phyloP scores from a whole-genome alignment of 2,329 filamentous ascomycete species.

The Teratosphaeria nubilosa region DNA sequence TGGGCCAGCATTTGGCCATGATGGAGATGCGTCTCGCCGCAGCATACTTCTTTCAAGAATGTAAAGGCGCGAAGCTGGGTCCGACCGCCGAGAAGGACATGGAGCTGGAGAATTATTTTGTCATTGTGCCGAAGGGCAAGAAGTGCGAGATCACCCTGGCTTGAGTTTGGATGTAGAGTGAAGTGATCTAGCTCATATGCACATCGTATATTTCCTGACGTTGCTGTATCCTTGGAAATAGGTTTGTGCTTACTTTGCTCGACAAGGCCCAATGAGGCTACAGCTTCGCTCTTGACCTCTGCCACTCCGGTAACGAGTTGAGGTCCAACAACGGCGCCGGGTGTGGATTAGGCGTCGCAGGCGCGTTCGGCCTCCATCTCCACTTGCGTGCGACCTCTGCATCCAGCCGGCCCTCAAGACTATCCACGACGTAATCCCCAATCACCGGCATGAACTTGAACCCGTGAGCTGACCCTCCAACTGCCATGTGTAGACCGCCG shows the following conservation, averaged over 20 bases:
- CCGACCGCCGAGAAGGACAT: constrained; percentile 18
- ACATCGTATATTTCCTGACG: background rate
- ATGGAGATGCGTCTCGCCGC: constrained; percentile 21
- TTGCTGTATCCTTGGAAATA: background rate
- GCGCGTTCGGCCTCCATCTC: background rate
- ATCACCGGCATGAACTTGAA: constrained; percentile 23
- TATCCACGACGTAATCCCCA: constrained; percentile 16
- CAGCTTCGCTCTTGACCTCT: background rate
- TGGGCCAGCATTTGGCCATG: constrained; percentile 23
- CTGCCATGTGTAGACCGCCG: constrained; percentile 12
- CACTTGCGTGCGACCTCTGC: background rate
- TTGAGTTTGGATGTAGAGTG: background rate
- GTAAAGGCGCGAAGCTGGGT: constrained; percentile 10
- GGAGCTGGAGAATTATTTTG: constrained; percentile 24
- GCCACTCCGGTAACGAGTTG: background rate
- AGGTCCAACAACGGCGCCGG: background rate
- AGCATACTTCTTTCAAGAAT: constrained; percentile 20
- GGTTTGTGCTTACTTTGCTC: background rate
- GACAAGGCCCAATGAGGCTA: background rate
- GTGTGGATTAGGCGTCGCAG: background rate
- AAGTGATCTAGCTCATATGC: background rate
- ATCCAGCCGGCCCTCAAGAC: constrained; percentile 2
- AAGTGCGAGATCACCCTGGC: constrained; percentile 18
- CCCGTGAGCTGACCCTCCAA: constrained; percentile 18
- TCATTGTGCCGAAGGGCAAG: constrained; percentile 21